These are phyloP conservation scores for Diatrype stigma DNA, from an alignment of 2,329 filamentous ascomycete species.

Conservation along the genomic window DNA sequence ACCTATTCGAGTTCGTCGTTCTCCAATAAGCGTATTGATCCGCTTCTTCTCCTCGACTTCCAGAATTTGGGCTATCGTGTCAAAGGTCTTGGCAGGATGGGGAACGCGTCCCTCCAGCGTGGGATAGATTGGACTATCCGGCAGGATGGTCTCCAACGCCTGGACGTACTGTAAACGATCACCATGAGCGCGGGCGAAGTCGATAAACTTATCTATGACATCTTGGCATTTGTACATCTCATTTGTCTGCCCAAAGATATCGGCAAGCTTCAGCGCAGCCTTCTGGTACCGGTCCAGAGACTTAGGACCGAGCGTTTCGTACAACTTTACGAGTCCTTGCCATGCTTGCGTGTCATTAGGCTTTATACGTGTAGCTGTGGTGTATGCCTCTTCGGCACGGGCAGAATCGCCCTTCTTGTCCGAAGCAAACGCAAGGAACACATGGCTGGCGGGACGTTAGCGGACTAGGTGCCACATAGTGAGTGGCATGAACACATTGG, in stretches of 20 bases:
- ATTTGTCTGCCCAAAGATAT: constrained; percentile 66
- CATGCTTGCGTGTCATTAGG: constrained; percentile 77
- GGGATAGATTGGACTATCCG: constrained; percentile 74
- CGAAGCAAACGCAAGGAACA: constrained; percentile 83
- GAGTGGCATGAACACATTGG: neutral
- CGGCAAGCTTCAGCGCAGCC: constrained; percentile 68
- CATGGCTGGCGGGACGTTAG: constrained; percentile 45
- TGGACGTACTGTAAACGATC: constrained; percentile 69
- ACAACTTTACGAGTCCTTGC: constrained; percentile 84
- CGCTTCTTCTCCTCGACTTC: constrained; percentile 84
- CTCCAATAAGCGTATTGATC: constrained; percentile 85
- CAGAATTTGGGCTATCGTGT: constrained; percentile 74
- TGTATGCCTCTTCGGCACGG: constrained; percentile 74
- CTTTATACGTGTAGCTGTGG: constrained; percentile 66
- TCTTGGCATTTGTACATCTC: constrained; percentile 61
- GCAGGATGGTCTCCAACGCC: constrained; percentile 72
- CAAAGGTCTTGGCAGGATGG: constrained; percentile 75
- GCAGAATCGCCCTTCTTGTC: constrained; percentile 70
- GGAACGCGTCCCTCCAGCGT: constrained; percentile 80
- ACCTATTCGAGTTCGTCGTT: constrained; percentile 81
- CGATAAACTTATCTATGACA: constrained; percentile 74
- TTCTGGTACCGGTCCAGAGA: constrained; percentile 71
- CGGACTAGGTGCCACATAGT: neutral
- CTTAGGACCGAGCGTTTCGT: constrained; percentile 68
- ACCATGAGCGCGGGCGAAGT: constrained; percentile 69